These are phyloP conservation scores for Deinandra increscens DNA, from an alignment of 129 eudicot species.

Conservation along the genomic window DNA sequence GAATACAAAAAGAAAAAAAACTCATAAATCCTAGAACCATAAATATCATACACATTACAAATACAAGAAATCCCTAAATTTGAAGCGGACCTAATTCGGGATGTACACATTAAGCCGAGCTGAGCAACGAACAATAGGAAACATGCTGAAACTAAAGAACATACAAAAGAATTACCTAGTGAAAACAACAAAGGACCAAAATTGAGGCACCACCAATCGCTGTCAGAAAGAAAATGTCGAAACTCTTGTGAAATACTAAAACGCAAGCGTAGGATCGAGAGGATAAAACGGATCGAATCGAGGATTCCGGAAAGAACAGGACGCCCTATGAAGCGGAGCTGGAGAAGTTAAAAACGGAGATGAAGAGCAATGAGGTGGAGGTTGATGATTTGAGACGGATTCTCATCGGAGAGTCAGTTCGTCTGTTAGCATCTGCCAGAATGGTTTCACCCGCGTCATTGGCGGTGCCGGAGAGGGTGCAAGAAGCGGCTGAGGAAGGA, in stretches of 20 bases:
- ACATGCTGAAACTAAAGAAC: background rate
- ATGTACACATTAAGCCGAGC: background rate
- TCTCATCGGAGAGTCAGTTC: too few species aligned
- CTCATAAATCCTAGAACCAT: background rate
- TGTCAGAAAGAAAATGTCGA: slow-evolving; percentile 8
- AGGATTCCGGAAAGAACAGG: too few species aligned
- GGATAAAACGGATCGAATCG: slow-evolving; percentile 17
- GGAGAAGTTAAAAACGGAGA: too few species aligned
- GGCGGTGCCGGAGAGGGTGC: too few species aligned
- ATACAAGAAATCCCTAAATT: slow-evolving; percentile 5
- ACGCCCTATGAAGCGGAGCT: too few species aligned
- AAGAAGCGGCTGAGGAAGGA: too few species aligned
- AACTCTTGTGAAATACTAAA: slow-evolving; percentile 20
- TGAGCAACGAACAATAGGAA: background rate
- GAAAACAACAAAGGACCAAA: background rate
- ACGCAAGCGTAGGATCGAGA: background rate
- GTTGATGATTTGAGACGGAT: too few species aligned
- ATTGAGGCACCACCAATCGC: slow-evolving; percentile 1
- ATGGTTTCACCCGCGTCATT: too few species aligned
- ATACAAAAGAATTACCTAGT: slow-evolving; percentile 11
- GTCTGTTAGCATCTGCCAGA: too few species aligned
- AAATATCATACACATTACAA: slow-evolving; percentile 12
- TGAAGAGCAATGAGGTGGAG: too few species aligned
- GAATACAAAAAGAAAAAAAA: background rate
- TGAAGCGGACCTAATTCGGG: background rate